Base-by-base conservation (phyloP, 177 flowering plant genomes). In the Telopea speciosissima region DNA sequence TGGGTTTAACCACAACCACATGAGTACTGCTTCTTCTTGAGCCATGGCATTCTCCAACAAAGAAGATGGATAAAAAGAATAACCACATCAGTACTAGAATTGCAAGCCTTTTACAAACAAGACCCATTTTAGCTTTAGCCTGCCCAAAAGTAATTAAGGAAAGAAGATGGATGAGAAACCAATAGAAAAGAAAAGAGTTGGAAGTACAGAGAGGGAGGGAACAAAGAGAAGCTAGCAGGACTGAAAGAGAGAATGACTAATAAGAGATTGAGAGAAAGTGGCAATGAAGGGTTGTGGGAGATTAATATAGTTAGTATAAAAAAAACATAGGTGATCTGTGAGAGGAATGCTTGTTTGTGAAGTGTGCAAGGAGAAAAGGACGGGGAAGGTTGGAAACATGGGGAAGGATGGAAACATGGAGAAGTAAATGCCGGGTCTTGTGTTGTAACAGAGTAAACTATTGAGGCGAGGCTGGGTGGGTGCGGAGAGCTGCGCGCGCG, bases 401-500 rank as follows among this genome's bases (percentile, higher is more conserved):
- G 72, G n/a, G n/a, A 70, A 26, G 36, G 28, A 59, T 33, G 66
- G 72, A 62, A 70, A 70, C 58, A 70, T 62, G 66, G 72, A 14
- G 56, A 61, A 60, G 22, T 62, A 62, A 33, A 70, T 70, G 63
- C 22, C 5, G 36, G 66, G 24, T 33, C 11, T 21, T 26, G 72
- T 33, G 45, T 69, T 69, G 31, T 10, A 54, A 60, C 42, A 25
- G 58, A 24, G 17, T 10, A 24, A 2, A 52, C n/a, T 52, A 14
- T 52, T n/a, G n/a, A n/a, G n/a, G n/a, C n/a, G 40, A 12, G 23
- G 61, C 61, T 0, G 23, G 14, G n/a, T n/a, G n/a, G 22, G 22
- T 58, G 40, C n/a, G 7, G 23, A 7, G n/a, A 19, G 23, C 42
- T 22, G 24, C 9, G 49, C 25, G 64, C 33, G 17, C 26, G 16